Evolutionary conservation across 805 yeast genomes (phyloP).

Genomic region (Yarrowia sp.): DNA sequence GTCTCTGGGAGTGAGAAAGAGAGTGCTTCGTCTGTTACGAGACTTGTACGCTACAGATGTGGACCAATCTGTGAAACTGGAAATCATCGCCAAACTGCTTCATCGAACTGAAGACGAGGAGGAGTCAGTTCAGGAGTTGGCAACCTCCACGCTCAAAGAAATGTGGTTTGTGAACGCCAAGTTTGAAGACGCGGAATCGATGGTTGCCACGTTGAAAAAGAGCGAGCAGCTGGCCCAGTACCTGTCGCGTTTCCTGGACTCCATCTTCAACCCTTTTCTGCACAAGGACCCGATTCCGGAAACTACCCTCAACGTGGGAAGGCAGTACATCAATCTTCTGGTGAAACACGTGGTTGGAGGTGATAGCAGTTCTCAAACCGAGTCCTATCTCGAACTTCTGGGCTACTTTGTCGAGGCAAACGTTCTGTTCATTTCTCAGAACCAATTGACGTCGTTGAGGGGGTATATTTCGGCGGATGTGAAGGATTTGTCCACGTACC

Average conservation of each 20-base stretch:
- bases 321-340: constrained; percentile 4
- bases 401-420: constrained; percentile 63
- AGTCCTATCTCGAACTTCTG: constrained; percentile 56
- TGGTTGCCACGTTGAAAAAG: constrained; percentile 14
- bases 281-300: constrained; percentile 20
- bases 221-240: constrained; percentile 30
- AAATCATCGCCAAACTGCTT: constrained; percentile 61
- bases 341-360: constrained; percentile 17
- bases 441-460: constrained; percentile 69
- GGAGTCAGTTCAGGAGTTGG: constrained; percentile 56
- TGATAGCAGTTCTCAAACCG: constrained; percentile 42
- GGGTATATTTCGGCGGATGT: constrained; percentile 63
- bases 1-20: constrained; percentile 69
- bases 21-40: constrained; percentile 58
- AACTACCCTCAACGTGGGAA: background rate
- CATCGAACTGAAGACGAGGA: constrained; percentile 75
- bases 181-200: constrained; percentile 3
- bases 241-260: constrained; percentile 18
- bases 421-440: constrained; percentile 63
- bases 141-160: constrained; percentile 51
- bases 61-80: constrained; percentile 49
- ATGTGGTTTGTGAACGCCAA: constrained; percentile 50
- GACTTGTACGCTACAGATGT: constrained; percentile 39
- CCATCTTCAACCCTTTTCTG: constrained; percentile 26
- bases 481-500: constrained; percentile 53